These are phyloP conservation scores for Paramecium octaurelia DNA, from an alignment of 73 alveolate species.

Conservation along the genomic window DNA sequence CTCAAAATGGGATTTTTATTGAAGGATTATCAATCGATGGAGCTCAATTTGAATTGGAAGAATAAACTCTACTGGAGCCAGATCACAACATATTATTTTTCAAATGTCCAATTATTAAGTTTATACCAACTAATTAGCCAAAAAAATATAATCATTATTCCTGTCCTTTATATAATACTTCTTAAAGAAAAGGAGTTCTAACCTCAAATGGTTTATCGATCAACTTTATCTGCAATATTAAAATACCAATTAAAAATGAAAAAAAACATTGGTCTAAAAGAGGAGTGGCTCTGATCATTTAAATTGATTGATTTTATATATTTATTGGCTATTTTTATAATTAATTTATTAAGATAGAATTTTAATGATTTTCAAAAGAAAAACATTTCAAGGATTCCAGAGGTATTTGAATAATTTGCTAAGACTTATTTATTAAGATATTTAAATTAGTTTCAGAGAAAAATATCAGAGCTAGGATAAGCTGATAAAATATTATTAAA, in stretches of 20 bases:
- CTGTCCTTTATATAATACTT: constrained; percentile 92
- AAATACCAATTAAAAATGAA: constrained; percentile 60
- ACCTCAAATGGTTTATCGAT: neutral
- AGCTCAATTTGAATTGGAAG: constrained; percentile 4
- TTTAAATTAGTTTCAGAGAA: neutral
- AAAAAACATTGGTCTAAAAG: neutral
- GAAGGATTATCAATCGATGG: neutral
- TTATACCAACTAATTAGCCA: neutral
- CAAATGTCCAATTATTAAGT: neutral
- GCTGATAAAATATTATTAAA: neutral
- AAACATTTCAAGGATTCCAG: neutral
- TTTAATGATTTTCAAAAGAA: neutral
- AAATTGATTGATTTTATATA: neutral
- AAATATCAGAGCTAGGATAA: neutral
- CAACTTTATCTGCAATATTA: constrained; percentile 76
- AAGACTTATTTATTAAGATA: neutral
- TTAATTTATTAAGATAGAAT: neutral
- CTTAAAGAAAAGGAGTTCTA: constrained; percentile 80
- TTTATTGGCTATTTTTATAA: neutral
- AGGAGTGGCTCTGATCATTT: neutral
- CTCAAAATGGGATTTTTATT: neutral
- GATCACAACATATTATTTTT: neutral
- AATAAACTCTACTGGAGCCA: neutral
- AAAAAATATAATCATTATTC: neutral
- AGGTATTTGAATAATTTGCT: neutral